phyloP scores from a whole-genome alignment of 164 flowering plant species.

The Vitis labrusca region DNA sequence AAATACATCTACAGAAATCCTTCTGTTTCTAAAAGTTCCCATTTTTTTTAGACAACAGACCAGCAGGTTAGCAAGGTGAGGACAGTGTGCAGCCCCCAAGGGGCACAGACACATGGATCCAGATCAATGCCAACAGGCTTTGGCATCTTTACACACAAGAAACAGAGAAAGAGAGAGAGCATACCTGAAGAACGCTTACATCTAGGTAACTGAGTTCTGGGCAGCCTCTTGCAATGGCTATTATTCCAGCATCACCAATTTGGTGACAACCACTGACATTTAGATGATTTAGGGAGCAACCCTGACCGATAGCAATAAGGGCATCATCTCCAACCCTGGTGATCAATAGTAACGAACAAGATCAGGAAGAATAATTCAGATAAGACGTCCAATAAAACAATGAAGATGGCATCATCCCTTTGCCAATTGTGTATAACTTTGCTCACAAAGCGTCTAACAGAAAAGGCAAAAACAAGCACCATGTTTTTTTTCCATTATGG shows the following conservation, averaged over 20 bases:
- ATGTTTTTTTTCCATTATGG: no score
- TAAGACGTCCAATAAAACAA: constrained; percentile 7
- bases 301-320: constrained; percentile 72
- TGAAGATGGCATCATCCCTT: neutral
- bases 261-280: constrained; percentile 90
- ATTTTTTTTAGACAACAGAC: no score
- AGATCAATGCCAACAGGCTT: no score
- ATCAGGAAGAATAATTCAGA: neutral
- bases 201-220: constrained; percentile 70
- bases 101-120: no score
- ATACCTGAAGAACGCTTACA: constrained; percentile 83
- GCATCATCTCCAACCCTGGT: constrained; percentile 89
- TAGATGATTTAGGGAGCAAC: constrained; percentile 66
- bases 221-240: constrained; percentile 83
- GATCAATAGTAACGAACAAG: neutral
- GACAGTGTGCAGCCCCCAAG: no score
- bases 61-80: no score
- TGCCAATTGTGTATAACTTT: no score
- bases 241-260: constrained; percentile 82
- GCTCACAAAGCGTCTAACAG: no score
- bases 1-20: no score
- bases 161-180: constrained; percentile 19
- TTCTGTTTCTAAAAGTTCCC: no score
- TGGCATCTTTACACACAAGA: neutral
- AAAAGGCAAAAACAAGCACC: no score